Evolutionary conservation across 805 yeast species (phyloP), one percentile per base, ranked within the genome.

Genomic region (Starmerella floris): DNA sequence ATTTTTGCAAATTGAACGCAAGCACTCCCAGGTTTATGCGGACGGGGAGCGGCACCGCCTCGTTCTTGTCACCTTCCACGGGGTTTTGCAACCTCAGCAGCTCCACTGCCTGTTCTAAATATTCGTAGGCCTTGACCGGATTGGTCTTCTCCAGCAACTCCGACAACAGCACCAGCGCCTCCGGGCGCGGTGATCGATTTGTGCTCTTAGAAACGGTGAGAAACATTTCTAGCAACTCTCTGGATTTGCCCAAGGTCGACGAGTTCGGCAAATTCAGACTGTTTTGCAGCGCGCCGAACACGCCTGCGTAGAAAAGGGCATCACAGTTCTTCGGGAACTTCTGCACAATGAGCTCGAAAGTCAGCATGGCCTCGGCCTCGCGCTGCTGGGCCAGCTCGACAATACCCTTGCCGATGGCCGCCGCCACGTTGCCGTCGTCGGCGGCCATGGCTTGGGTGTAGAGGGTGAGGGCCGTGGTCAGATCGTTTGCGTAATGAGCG

Each of bases 11-110:
- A 48, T 77, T 66, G 56, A 81, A 79, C 44, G 82, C 73, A 60
- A 84, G 74, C 4, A 83, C 94, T 35, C 94, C 97, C 51, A 84
- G 67, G 54, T 91, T 91, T 57, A 84, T 85, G 54, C 77, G 67
- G 23, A 88, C 72, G 3, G 48, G 36, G 2, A 41, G 20, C 5
- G 43, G 32, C 17, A 21, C 20, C 10, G 19, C 20, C 25, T 17
- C 8, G 38, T 16, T 5, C 30, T 6, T 21, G 22, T 21, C 30
- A 57, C 30, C 60, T 19, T 39, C 50, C 6, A 42, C 50, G 2
- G 42, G 62, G n/a, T n/a, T n/a, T n/a, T n/a, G n/a, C n/a, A n/a
- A n/a, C 26, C 59, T 60, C 43, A 68, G 62, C 5, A 72, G 63
- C 38, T 76, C 80, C 20, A 76, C 64, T 32, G 87, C 77, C 53